These are phyloP conservation scores for Xylaria polymorpha DNA, from an alignment of 2,329 filamentous ascomycete species.

Conservation along the genomic window DNA sequence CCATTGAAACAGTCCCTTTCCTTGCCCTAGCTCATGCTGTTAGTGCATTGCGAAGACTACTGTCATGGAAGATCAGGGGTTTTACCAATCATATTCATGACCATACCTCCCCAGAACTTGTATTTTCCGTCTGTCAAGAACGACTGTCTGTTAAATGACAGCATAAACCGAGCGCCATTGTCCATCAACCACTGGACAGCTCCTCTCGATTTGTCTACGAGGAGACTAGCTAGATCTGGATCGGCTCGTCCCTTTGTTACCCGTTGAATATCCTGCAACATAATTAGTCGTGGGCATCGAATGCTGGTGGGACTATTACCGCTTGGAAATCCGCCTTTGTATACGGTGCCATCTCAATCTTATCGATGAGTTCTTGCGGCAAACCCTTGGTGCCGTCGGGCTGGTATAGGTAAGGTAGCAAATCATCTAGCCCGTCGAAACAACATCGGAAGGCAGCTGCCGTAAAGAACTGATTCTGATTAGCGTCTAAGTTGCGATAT, in stretches of 20 bases:
- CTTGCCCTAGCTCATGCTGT: constrained; percentile 35
- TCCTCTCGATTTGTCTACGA: constrained; percentile 64
- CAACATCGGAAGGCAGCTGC: constrained; percentile 71
- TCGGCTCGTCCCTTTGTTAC: constrained; percentile 67
- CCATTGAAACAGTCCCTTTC: constrained; percentile 43
- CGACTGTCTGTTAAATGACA: constrained; percentile 74
- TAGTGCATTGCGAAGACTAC: constrained; percentile 3
- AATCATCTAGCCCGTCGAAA: constrained; percentile 65
- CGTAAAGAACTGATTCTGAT: constrained; percentile 64
- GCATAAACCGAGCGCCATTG: constrained; percentile 67
- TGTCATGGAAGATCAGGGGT: not conserved
- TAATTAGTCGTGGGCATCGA: constrained; percentile 1
- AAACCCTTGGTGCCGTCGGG: constrained; percentile 55
- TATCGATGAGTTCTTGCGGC: constrained; percentile 50
- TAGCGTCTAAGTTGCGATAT: not conserved
- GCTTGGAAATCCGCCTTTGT: constrained; percentile 62
- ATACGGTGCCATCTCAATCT: constrained; percentile 70
- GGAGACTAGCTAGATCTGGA: constrained; percentile 57
- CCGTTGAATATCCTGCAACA: constrained; percentile 61
- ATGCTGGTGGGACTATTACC: constrained; percentile 19
- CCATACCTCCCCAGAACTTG: constrained; percentile 75
- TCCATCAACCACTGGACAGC: constrained; percentile 66
- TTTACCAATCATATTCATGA: constrained; percentile 52
- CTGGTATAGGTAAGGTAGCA: constrained; percentile 72
- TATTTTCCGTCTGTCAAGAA: constrained; percentile 70